Evolutionary conservation across 768 basidiomycete genomes (phyloP).

Genomic region (Boletus coccyginus): DNA sequence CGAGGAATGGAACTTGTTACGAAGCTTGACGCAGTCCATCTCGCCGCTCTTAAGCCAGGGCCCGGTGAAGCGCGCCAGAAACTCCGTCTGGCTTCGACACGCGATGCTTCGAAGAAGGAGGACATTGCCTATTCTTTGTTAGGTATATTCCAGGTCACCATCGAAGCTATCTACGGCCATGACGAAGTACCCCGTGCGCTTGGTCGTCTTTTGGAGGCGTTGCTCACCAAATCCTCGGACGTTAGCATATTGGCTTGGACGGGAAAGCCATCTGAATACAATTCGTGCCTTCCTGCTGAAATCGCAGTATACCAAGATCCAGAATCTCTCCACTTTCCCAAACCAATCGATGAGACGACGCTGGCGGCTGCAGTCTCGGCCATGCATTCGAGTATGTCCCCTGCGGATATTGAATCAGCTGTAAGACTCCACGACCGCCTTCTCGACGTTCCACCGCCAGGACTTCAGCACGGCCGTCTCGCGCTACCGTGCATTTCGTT

Average conservation of each 20-base stretch:
- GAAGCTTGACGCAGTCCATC: neutral
- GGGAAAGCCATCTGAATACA: constrained; percentile 17
- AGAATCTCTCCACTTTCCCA: constrained; percentile 2
- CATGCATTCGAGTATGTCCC: neutral
- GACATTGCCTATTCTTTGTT: constrained; percentile 27
- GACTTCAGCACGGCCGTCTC: constrained; percentile 11
- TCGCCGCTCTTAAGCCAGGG: constrained; percentile 11
- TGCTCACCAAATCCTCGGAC: constrained; percentile 17
- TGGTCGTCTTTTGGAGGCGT: constrained; percentile 13
- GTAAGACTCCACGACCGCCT: constrained; percentile 6
- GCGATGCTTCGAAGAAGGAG: constrained; percentile 19
- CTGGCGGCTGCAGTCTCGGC: neutral
- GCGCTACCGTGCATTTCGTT: constrained; percentile 12
- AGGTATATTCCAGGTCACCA: constrained; percentile 17
- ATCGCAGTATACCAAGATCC: constrained; percentile 10
- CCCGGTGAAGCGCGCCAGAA: constrained; percentile 9
- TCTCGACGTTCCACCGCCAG: constrained; percentile 1
- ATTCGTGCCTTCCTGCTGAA: constrained; percentile 20
- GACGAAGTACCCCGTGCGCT: constrained; percentile 19
- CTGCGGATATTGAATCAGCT: neutral
- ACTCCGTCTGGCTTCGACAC: constrained; percentile 20
- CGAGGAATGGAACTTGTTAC: constrained; percentile 17
- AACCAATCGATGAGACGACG: neutral
- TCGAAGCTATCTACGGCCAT: constrained; percentile 22
- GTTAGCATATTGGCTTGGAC: constrained; percentile 16